These are phyloP conservation scores for Penicillium pancosmium DNA, from an alignment of 495 filamentous ascomycete genomes.

Conservation along the genomic window DNA sequence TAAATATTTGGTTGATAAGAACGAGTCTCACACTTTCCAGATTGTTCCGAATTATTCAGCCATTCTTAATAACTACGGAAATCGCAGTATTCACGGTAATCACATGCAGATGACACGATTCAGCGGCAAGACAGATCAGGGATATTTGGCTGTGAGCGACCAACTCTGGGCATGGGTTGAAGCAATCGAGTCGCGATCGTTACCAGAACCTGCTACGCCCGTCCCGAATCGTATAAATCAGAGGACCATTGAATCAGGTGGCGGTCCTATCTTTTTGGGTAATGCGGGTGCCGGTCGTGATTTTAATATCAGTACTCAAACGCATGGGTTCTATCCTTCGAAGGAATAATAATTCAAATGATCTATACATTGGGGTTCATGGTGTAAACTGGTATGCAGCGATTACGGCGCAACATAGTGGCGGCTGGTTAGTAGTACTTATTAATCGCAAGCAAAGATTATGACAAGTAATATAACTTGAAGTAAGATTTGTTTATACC, in stretches of 20 bases:
- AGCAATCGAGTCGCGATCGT: not conserved
- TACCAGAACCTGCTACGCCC: not conserved
- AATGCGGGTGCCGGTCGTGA: not conserved
- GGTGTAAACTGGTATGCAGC: no score
- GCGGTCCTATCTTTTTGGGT: conserved; percentile 4
- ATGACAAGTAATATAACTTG: no score
- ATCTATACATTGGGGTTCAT: no score
- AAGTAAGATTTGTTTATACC: no score
- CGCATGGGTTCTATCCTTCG: no score
- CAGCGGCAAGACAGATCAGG: not conserved
- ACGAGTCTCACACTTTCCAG: not conserved
- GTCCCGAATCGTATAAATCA: not conserved
- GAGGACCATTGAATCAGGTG: not conserved
- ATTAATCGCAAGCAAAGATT: no score
- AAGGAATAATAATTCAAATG: no score
- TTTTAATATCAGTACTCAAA: not conserved
- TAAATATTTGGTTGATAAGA: not conserved
- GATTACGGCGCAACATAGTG: no score
- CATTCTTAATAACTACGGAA: conserved; percentile 4
- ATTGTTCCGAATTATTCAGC: conserved; percentile 8
- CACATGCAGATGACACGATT: conserved; percentile 13
- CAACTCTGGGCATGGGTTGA: conserved; percentile 8
- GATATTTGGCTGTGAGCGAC: conserved; percentile 4
- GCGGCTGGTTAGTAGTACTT: no score
- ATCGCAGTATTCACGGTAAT: conserved; percentile 7